Percentiles rank a stretch among this genome's conserved stretches.
These are phyloP conservation scores for Citrus trifoliata DNA, from an alignment of 345 rosid species.

Conservation along the genomic window DNA sequence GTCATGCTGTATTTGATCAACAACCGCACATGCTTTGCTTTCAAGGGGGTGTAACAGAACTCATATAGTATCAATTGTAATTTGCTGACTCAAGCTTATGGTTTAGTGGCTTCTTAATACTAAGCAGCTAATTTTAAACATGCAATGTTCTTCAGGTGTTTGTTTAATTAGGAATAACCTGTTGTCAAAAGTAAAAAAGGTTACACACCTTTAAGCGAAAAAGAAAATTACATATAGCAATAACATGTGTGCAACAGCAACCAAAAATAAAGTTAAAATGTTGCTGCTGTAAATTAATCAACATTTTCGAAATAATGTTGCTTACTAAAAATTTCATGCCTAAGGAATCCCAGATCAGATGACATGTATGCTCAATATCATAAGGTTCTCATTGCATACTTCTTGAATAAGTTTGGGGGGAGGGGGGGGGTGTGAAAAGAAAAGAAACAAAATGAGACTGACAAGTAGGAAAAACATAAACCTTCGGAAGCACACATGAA, in stretches of 20 bases:
- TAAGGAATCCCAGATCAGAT: background rate
- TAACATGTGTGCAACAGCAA: background rate
- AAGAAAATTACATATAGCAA: background rate
- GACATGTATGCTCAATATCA: background rate
- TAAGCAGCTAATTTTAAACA: background rate
- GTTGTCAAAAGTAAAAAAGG: background rate
- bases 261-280: background rate
- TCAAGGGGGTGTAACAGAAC: background rate
- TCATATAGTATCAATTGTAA: background rate
- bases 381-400: background rate
- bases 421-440: fast-evolving
- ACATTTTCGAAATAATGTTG: background rate
- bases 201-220: background rate
- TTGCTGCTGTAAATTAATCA: too few species aligned
- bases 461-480: slow-evolving; percentile 20
- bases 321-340: background rate
- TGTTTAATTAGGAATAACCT: background rate
- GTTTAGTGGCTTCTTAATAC: background rate
- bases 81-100: background rate
- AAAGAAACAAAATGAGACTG: background rate
- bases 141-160: background rate
- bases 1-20: background rate
- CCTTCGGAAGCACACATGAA: slow-evolving; percentile 50
- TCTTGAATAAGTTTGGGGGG: background rate
- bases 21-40: background rate